Evolutionary conservation across 1,139 yeast species (phyloP).

Genomic region (Taphrina wiesneri): DNA sequence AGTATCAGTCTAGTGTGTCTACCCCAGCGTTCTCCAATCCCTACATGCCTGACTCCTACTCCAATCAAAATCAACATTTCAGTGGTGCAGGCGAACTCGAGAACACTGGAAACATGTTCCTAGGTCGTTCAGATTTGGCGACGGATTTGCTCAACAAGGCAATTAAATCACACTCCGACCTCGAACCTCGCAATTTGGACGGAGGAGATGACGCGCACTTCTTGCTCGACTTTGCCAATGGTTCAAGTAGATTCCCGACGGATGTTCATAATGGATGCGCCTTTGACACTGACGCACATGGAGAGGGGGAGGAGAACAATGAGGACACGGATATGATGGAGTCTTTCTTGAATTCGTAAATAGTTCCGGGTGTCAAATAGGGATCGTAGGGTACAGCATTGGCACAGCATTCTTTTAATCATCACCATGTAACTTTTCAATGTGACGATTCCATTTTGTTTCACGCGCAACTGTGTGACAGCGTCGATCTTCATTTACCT

Average conservation of each 20-base stretch:
- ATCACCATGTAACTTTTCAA: not conserved
- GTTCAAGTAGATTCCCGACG: not conserved
- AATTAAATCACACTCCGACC: conserved; percentile 13
- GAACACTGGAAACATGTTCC: conserved; percentile 14
- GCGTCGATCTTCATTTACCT: not conserved
- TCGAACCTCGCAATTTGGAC: conserved; percentile 1
- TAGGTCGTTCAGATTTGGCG: not conserved
- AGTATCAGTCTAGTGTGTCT: conserved; percentile 10
- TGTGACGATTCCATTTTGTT: not conserved
- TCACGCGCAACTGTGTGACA: not conserved
- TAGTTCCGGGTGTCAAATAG: not conserved
- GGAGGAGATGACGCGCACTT: not conserved
- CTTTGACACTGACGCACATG: not conserved
- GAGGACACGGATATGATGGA: conserved; percentile 28
- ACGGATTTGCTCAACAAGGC: conserved; percentile 8
- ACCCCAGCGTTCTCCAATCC: conserved; percentile 7
- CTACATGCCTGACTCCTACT: conserved; percentile 8
- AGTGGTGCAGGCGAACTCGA: conserved; percentile 4
- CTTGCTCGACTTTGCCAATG: conserved; percentile 12
- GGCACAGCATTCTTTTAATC: not conserved
- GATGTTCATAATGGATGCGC: not conserved
- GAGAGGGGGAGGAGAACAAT: not conserved
- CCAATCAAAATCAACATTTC: not conserved
- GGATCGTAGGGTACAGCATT: not conserved
- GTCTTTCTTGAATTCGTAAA: conserved; percentile 9